Conservation (phyloP, 768 basidiomycete species). For the Macrocybe gigantea region DNA sequence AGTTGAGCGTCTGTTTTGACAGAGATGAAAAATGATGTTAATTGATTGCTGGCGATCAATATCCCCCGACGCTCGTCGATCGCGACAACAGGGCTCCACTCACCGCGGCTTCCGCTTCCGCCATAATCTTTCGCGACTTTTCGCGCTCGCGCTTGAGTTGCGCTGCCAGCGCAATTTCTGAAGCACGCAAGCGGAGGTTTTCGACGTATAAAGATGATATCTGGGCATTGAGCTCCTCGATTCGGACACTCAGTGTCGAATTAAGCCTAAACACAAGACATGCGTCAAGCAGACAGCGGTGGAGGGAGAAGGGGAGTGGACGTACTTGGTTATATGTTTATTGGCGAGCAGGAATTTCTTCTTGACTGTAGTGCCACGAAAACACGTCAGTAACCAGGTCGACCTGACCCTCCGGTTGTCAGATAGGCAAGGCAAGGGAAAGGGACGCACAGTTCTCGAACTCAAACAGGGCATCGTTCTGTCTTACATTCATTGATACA, state of each 20-base stretch:
- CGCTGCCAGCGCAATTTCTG: slow-evolving; percentile 68
- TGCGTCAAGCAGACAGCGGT: not conserved
- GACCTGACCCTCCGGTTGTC: slow-evolving; percentile 4
- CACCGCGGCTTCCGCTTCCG: slow-evolving; percentile 73
- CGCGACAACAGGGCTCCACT: slow-evolving; percentile 13
- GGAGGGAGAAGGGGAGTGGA: not conserved
- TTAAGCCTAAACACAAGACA: slow-evolving; percentile 51
- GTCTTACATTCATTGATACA: slow-evolving; percentile 57
- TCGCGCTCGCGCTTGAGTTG: slow-evolving; percentile 80
- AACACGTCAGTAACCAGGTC: slow-evolving; percentile 13
- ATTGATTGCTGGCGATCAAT: slow-evolving; percentile 2
- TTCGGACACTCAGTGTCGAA: slow-evolving; percentile 76
- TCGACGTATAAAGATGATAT: slow-evolving; percentile 79
- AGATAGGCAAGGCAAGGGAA: slow-evolving; percentile 8
- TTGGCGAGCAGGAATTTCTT: slow-evolving; percentile 89
- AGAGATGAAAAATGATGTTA: slow-evolving; percentile 1
- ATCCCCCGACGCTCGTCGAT: not conserved
- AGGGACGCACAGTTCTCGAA: slow-evolving; percentile 74
- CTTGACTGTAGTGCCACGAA: slow-evolving; percentile 61
- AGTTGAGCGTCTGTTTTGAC: slow-evolving; percentile 38
- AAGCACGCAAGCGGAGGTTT: slow-evolving; percentile 76
- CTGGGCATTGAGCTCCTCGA: slow-evolving; percentile 80
- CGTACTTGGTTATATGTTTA: slow-evolving; percentile 87
- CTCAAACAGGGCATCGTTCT: slow-evolving; percentile 77
- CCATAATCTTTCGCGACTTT: slow-evolving; percentile 65